Percentiles rank a stretch among this genome's conserved stretches.
Conservation (phyloP, 2,329 filamentous ascomycete genomes). For the Orbilia quercus region DNA sequence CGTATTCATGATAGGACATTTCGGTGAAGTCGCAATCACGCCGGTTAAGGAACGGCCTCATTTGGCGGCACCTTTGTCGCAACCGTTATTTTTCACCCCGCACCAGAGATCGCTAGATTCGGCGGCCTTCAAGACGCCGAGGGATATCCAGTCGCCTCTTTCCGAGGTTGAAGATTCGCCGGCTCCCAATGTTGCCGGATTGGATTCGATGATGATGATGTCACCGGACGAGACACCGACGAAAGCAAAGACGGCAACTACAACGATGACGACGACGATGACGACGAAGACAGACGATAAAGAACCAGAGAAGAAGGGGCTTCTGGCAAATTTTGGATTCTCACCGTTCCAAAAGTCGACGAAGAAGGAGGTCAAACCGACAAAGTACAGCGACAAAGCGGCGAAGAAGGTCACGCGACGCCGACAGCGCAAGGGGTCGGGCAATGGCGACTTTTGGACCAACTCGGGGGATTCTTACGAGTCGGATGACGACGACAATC, state of each 20-base stretch:
- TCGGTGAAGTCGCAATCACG: conserved; percentile 44
- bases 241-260: conserved; percentile 5
- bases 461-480: conserved; percentile 49
- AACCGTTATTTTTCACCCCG: conserved; percentile 49
- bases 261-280: conserved; percentile 6
- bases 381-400: conserved; percentile 52
- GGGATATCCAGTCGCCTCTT: conserved; percentile 40
- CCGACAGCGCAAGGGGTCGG: conserved; percentile 37
- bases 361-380: conserved; percentile 23
- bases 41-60: conserved; percentile 48
- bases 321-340: conserved; percentile 45
- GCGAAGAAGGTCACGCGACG: conserved; percentile 41
- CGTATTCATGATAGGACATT: conserved; percentile 31
- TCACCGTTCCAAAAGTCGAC: conserved; percentile 32
- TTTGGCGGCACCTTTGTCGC: conserved; percentile 41
- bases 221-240: conserved; percentile 34
- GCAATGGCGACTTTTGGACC: conserved; percentile 27
- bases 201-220: conserved; percentile 47
- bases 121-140: conserved; percentile 37
- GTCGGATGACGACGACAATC: conserved; percentile 22
- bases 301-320: not conserved
- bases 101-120: conserved; percentile 42
- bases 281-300: conserved; percentile 8
- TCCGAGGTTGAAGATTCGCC: conserved; percentile 49
- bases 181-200: conserved; percentile 31